Evolutionary conservation across 352 stramenopile genomes (phyloP).

Genomic region (Phytophthora chlamydospora): DNA sequence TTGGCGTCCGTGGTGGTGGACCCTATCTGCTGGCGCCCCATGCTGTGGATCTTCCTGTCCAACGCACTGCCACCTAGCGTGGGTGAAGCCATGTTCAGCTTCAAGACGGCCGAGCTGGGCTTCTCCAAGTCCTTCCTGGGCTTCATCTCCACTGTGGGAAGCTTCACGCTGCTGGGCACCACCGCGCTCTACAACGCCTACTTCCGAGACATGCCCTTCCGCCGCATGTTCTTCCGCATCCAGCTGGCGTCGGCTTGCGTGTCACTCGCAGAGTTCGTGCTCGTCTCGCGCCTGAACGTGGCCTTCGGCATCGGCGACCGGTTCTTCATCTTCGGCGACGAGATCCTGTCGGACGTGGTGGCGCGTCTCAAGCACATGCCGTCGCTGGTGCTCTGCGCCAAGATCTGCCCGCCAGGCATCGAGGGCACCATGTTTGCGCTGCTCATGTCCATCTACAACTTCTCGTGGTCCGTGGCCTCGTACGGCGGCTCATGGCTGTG

Average conservation of each 20-base stretch:
- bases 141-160: conserved; percentile 79
- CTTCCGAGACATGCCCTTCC: conserved; percentile 81
- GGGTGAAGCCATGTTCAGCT: conserved; percentile 86
- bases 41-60: conserved; percentile 86
- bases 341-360: conserved; percentile 83
- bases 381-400: conserved; percentile 95
- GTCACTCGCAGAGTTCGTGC: conserved; percentile 71
- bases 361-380: conserved; percentile 90
- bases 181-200: conserved; percentile 84
- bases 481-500: conserved; percentile 84
- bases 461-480: conserved; percentile 78
- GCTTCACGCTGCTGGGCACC: conserved; percentile 70
- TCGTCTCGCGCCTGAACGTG: conserved; percentile 75
- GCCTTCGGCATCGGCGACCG: conserved; percentile 62
- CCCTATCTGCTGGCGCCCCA: conserved; percentile 77
- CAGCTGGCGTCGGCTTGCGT: conserved; percentile 72
- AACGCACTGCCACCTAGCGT: conserved; percentile 74
- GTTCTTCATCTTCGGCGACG: conserved; percentile 86
- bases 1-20: conserved; percentile 68
- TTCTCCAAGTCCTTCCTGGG: conserved; percentile 83
- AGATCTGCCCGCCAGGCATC: conserved; percentile 95
- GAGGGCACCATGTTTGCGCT: conserved; percentile 97
- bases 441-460: conserved; percentile 90
- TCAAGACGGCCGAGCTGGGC: conserved; percentile 76
- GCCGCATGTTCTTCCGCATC: conserved; percentile 76